phyloP scores from a whole-genome alignment of 1,139 yeast genomes.

The Williopsis jadinii region DNA sequence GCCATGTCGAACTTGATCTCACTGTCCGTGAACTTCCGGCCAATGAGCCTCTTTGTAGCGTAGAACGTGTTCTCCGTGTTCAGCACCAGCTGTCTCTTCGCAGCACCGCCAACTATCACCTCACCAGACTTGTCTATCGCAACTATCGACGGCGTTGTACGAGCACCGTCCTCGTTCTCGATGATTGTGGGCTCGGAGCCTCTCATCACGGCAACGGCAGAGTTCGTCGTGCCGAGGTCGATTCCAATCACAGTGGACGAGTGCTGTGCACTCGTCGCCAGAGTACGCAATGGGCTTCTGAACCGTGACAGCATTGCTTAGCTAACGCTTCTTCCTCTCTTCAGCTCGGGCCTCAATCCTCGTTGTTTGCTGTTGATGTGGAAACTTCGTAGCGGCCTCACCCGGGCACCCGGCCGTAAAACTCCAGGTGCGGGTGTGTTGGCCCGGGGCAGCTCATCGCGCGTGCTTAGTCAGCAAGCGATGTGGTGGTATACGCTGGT shows the following conservation, averaged over 20 bases:
- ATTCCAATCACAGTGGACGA: conserved; percentile 71
- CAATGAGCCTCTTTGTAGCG: conserved; percentile 98
- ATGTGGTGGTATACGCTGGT: no score
- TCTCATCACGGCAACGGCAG: conserved; percentile 98
- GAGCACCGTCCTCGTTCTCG: conserved; percentile 97
- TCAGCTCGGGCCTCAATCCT: no score
- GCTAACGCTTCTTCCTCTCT: no score
- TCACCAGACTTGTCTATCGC: conserved; percentile 97
- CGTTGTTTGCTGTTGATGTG: no score
- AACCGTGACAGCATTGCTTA: no score
- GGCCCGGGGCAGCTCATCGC: no score
- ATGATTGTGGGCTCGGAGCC: conserved; percentile 95
- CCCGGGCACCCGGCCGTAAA: no score
- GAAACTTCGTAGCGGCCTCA: no score
- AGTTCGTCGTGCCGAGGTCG: conserved; percentile 98
- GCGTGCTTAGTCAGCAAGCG: no score
- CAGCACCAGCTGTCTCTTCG: conserved; percentile 98
- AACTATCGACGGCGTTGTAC: conserved; percentile 98
- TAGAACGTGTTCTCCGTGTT: conserved; percentile 97
- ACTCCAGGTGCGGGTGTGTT: no score
- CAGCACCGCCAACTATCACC: conserved; percentile 96
- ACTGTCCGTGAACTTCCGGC: conserved; percentile 92
- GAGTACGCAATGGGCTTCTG: no score
- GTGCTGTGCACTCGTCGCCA: no score
- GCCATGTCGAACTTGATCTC: conserved; percentile 96